Evolutionary conservation across 1,284 basidiomycete genomes (phyloP).

Genomic region (Trametes versicolor): DNA sequence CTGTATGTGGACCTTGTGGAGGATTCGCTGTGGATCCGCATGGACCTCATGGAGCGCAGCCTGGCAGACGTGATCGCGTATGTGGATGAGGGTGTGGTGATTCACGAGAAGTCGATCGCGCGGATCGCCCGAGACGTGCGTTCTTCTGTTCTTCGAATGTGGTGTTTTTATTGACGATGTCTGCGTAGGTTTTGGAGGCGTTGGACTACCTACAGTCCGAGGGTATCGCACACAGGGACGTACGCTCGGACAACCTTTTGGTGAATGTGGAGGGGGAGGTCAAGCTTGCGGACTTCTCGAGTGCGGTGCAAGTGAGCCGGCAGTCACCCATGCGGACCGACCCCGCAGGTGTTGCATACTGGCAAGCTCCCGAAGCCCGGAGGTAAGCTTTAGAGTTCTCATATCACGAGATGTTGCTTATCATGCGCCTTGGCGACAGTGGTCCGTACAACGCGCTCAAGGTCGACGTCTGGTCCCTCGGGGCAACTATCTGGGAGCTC

Average conservation of each 20-base stretch:
- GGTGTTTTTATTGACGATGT: not conserved
- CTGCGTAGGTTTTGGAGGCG: conserved; percentile 64
- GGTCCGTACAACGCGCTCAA: conserved; percentile 77
- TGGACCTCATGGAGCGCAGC: conserved; percentile 88
- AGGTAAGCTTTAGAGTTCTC: conserved; percentile 50
- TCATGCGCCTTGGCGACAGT: conserved; percentile 44
- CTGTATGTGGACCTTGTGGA: conserved; percentile 73
- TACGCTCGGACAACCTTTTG: conserved; percentile 82
- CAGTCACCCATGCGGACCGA: conserved; percentile 62
- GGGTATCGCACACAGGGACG: conserved; percentile 78
- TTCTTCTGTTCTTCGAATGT: conserved; percentile 29
- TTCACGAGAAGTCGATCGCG: conserved; percentile 44
- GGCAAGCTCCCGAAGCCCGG: conserved; percentile 82
- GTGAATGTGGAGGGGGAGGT: conserved; percentile 72
- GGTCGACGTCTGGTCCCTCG: conserved; percentile 83
- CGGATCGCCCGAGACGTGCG: conserved; percentile 79
- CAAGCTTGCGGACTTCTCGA: conserved; percentile 85
- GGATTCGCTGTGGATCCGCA: conserved; percentile 80
- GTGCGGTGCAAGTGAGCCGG: conserved; percentile 64
- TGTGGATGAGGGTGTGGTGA: conserved; percentile 68
- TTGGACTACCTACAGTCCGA: conserved; percentile 69
- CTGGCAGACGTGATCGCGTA: conserved; percentile 77
- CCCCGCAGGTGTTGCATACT: conserved; percentile 75
- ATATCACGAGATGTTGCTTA: not conserved
- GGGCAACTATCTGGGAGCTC: conserved; percentile 85